A percentile compares a stretch with the other conserved stretches of the same genome.
These are phyloP conservation scores for Allium sativum DNA, from an alignment of 106 monocot species.

Conservation along the genomic window DNA sequence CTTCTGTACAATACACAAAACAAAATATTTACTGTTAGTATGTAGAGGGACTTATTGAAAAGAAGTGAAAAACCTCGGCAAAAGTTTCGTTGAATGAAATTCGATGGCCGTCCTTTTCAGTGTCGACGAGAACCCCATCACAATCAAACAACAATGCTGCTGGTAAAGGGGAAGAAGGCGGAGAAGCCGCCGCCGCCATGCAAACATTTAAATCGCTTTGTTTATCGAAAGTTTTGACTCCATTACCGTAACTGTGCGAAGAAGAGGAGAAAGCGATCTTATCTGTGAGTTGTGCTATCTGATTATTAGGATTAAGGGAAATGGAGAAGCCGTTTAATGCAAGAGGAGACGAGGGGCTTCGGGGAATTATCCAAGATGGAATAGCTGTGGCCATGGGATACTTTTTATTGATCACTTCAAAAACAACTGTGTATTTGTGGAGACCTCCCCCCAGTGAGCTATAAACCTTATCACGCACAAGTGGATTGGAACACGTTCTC, in stretches of 20 bases:
- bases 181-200: constrained; percentile 12
- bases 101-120: constrained; percentile 94
- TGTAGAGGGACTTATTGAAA: neutral
- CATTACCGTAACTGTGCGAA: neutral
- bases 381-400: constrained; percentile 3
- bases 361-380: neutral
- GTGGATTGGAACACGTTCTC: no score
- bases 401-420: no score
- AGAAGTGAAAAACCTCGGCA: constrained; percentile 44
- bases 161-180: constrained; percentile 28
- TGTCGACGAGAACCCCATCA: constrained; percentile 97
- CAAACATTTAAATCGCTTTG: constrained; percentile 2
- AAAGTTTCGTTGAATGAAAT: constrained; percentile 94
- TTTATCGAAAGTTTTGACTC: neutral
- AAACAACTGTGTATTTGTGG: no score
- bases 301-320: neutral
- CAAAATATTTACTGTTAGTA: neutral
- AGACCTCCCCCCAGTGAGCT: no score
- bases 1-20: constrained; percentile 24
- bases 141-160: constrained; percentile 87
- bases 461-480: no score
- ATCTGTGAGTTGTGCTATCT: neutral
- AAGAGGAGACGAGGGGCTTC: neutral
- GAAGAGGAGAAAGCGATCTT: neutral
- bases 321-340: neutral